Base-by-base conservation (phyloP, 179 eudicot genomes). In the Heliamphora pulchella region DNA sequence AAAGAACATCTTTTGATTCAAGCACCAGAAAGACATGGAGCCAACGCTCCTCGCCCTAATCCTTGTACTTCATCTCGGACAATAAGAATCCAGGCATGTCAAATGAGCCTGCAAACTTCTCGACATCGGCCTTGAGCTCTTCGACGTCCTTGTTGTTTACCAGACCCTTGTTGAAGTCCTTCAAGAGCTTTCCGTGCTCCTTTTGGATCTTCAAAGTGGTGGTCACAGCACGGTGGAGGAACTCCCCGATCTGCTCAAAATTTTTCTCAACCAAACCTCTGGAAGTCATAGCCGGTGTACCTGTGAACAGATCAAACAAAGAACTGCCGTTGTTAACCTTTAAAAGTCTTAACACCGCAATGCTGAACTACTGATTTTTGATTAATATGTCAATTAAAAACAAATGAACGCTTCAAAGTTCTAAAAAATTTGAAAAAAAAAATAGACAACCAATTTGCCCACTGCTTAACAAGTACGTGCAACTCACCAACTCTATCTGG, bases 101-200 rank as follows among this genome's bases (percentile, higher is more conserved):
- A 9, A 89, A 96, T 0, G 93, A 90, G 69, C 91, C 79, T 8
- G 98, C 59, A 77, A 96, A 96, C 81, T 90, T 94, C 85, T 96
- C 99, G 0, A 96, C 98, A 46, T 96, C 98, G 7, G 87, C 93
- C 90, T 94, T 96, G 77, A 96, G 97, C 75, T 91, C 87, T 63
- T 92, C 97, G 15, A 94, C 81, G 6, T 96, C 97, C 83, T 92
- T 92, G 93, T 96, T 94, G 87, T 94, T 87, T 68, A 91, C 94
- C 81, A 92, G 82, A 81, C 97, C 97, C 82, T 96, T 96, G 98
- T 94, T 94, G 92, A 96, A 96, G 89, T 96, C 99, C 91, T 96
- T 96, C 70, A 96, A 88, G 39, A 94, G 93, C 85, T 96, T 96
- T 57, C 98, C 99, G 44, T 90, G 66, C 81, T 94, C 98, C 87